Evolutionary conservation across 2,329 filamentous ascomycete genomes (phyloP), one percentile per base, ranked within the genome.

Genomic region (Venturia carpophila): DNA sequence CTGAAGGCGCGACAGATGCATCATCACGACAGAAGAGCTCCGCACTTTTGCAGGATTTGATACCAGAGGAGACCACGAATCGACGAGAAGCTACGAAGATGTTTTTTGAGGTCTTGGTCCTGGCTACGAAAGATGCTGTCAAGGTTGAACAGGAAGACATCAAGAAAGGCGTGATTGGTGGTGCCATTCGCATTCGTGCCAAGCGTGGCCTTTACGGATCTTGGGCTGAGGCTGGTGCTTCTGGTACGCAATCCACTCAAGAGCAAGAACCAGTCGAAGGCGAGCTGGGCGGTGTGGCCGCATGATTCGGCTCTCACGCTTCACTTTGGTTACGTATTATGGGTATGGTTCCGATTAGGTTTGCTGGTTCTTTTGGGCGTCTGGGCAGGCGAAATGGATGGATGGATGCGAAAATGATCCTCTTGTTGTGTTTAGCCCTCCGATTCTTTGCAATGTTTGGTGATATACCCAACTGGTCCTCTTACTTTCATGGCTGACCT

Each of bases 171-270:
- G 52, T 37, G 9, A 83, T 97, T 34, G 92, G 92, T 62, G 89
- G 87, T 2, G 84, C 88, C 17, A 91, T 99, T 72, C 83, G 88
- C 66, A 89, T 99, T 66, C 83, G 91, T 69, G 92, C 89, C 66
- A 99, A 99, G 84, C 85, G 91, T 70, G 93, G 91, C n/a, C 86
- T 99, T 2, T 99, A 94, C 93, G 94, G 93, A 63, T 87, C 88
- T 45, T 99, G 94, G 94, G 94, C 94, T 0, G 94, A 97, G 80
- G 81, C 80, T 66, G 77, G 79, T 62, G 79, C 60, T 27, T 42
- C 60, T 27, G 60, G 62, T n/a, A 58, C 52, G 1, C 52, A 58
- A 21, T 58, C 52, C 5, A 58, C 52, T 37, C 52, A 58, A 58
- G 52, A 58, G 52, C 52, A 58, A 58, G 52, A 58, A 15, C 27